Evolutionary conservation across 495 filamentous ascomycete genomes (phyloP).

Genomic region (Aspergillus sparsus): DNA sequence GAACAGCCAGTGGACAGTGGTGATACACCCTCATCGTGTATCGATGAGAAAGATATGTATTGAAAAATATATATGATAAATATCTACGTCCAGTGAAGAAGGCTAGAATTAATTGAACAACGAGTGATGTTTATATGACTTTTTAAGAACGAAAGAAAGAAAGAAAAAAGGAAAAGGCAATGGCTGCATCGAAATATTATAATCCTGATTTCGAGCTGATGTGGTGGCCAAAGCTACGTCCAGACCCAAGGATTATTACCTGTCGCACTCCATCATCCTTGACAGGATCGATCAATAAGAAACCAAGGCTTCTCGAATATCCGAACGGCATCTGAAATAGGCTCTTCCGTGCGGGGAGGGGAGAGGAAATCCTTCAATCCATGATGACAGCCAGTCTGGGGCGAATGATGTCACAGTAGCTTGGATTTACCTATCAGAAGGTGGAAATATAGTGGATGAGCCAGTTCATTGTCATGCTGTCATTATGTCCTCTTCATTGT

Average conservation of each 20-base stretch:
- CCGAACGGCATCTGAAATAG: neutral
- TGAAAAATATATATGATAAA: neutral
- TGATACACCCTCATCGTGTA: slow-evolving; percentile 2
- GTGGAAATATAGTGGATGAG: neutral
- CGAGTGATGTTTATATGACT: too few species aligned
- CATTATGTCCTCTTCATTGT: neutral
- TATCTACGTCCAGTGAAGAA: neutral
- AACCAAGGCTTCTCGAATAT: neutral
- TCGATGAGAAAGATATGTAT: neutral
- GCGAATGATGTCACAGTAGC: neutral
- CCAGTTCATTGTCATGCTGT: neutral
- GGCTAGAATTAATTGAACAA: neutral
- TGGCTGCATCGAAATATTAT: too few species aligned
- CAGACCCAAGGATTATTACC: neutral
- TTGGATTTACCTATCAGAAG: neutral
- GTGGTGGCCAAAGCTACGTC: neutral
- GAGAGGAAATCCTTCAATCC: neutral
- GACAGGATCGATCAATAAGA: neutral
- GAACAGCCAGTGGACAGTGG: slow-evolving; percentile 9
- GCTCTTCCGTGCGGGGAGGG: neutral
- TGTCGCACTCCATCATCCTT: neutral
- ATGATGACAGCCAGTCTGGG: neutral
- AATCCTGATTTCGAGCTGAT: too few species aligned
- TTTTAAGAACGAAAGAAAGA: too few species aligned
- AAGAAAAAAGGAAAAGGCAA: too few species aligned